phyloP scores from a whole-genome alignment of 2,329 filamentous ascomycete genomes.

The Graphiopsis chlorocephala region DNA sequence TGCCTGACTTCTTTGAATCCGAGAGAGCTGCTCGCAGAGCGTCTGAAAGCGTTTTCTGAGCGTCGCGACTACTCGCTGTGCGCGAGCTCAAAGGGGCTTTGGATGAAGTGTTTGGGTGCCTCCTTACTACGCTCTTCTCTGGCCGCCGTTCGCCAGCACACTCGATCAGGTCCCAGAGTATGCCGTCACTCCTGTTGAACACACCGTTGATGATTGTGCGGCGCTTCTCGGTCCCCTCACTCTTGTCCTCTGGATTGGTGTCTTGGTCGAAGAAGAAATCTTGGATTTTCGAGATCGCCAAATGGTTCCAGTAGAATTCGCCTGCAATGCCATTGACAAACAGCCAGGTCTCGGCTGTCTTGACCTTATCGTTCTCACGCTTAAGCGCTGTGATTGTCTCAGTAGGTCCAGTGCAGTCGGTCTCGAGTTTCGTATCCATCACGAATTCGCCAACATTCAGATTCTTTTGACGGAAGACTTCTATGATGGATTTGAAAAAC shows the following conservation, averaged over 20 bases:
- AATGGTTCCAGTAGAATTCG: slow-evolving; percentile 13
- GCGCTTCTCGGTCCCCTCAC: not conserved
- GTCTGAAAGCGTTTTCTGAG: not conserved
- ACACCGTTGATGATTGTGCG: slow-evolving; percentile 4
- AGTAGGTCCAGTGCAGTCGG: not conserved
- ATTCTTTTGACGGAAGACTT: slow-evolving; percentile 4
- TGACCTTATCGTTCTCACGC: not conserved
- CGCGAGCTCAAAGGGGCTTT: not conserved
- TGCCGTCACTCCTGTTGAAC: slow-evolving; percentile 14
- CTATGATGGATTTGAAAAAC: slow-evolving; percentile 12
- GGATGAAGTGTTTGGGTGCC: not conserved
- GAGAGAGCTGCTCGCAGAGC: slow-evolving; percentile 3
- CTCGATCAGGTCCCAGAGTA: slow-evolving; percentile 13
- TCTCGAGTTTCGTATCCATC: slow-evolving; percentile 6
- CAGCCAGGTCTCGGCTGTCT: slow-evolving; percentile 3
- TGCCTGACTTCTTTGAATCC: not conserved
- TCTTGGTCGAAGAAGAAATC: slow-evolving; percentile 12
- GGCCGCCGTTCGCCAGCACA: slow-evolving; percentile 11
- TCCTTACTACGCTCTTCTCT: not conserved
- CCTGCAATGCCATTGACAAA: slow-evolving; percentile 13
- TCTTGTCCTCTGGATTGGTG: not conserved
- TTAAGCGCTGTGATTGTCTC: not conserved
- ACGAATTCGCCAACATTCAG: not conserved
- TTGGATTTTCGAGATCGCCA: not conserved
- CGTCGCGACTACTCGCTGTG: slow-evolving; percentile 6